These are phyloP conservation scores for Didymosphaeria variabile DNA, from an alignment of 2,329 filamentous ascomycete genomes.

Conservation along the genomic window DNA sequence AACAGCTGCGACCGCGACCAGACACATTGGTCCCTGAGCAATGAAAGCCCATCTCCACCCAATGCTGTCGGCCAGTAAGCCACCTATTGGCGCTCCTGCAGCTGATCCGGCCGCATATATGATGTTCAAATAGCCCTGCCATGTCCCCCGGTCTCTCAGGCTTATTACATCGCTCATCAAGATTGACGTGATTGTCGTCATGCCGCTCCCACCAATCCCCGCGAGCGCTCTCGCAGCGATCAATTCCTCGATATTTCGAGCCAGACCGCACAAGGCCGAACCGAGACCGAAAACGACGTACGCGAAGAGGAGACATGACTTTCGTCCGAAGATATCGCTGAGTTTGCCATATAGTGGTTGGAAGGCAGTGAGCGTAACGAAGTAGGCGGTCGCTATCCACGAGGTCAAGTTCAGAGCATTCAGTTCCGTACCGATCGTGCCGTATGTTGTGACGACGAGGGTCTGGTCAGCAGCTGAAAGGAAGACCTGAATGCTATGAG, in stretches of 20 bases:
- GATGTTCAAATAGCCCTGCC: slow-evolving; percentile 79
- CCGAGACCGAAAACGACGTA: slow-evolving; percentile 73
- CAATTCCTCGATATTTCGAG: slow-evolving; percentile 70
- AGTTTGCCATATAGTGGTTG: slow-evolving; percentile 79
- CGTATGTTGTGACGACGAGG: slow-evolving; percentile 79
- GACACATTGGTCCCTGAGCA: slow-evolving; percentile 73
- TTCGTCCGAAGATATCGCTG: slow-evolving; percentile 75
- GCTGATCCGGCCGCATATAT: slow-evolving; percentile 74
- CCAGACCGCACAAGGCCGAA: slow-evolving; percentile 69
- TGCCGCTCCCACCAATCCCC: slow-evolving; percentile 74
- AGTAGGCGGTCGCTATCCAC: slow-evolving; percentile 76
- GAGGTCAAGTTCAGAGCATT: slow-evolving; percentile 77
- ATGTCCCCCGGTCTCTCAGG: slow-evolving; percentile 73
- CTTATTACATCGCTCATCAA: slow-evolving; percentile 76
- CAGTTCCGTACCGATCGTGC: slow-evolving; percentile 78
- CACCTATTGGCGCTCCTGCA: slow-evolving; percentile 74
- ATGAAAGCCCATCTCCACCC: slow-evolving; percentile 83
- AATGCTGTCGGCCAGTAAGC: slow-evolving; percentile 74
- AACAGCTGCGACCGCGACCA: slow-evolving; percentile 71
- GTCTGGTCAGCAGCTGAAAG: slow-evolving; percentile 79
- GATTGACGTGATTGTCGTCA: slow-evolving; percentile 75
- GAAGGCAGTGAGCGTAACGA: slow-evolving; percentile 77
- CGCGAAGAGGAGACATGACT: slow-evolving; percentile 69
- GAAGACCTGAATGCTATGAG: slow-evolving; percentile 65
- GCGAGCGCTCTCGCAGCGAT: slow-evolving; percentile 71